These are phyloP conservation scores for Saccharum officinarum DNA, from an alignment of 176 grass and related monocot species.

Conservation along the genomic window DNA sequence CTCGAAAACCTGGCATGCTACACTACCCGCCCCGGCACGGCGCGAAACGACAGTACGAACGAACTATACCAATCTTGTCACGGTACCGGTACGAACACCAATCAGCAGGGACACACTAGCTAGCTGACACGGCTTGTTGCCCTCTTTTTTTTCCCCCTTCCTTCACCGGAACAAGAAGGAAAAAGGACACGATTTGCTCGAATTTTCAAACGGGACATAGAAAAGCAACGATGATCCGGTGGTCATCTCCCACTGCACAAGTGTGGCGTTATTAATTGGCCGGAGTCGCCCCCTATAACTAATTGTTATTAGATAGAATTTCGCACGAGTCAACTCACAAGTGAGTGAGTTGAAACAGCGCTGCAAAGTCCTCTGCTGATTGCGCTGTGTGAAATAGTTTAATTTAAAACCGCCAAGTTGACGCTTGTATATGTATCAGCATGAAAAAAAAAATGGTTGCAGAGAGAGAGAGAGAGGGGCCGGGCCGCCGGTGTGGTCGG, in stretches of 20 bases:
- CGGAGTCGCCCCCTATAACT: constrained; percentile 17
- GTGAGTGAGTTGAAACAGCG: constrained; percentile 14
- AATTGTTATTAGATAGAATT: constrained; percentile 16
- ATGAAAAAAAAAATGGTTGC: background rate
- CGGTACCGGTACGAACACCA: background rate
- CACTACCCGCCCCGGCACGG: constrained; percentile 4
- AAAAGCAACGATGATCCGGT: background rate
- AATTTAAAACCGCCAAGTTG: constrained; percentile 47
- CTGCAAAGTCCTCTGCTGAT: constrained; percentile 21
- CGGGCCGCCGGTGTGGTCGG: constrained; percentile 35
- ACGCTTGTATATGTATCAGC: constrained; percentile 32
- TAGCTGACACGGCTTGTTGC: background rate
- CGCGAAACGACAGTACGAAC: background rate
- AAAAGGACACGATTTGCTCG: background rate
- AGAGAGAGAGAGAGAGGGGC: background rate
- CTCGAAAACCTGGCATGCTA: no score
- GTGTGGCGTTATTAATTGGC: constrained; percentile 44
- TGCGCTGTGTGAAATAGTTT: constrained; percentile 44
- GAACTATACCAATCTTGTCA: constrained; percentile 36
- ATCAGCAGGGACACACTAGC: background rate
- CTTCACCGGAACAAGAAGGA: background rate
- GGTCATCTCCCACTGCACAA: constrained; percentile 13
- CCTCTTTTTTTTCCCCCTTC: background rate
- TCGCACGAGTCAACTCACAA: constrained; percentile 35
- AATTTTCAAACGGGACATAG: background rate